These are phyloP conservation scores for Agroathelia rolfsii DNA, from an alignment of 1,284 basidiomycete species.

Conservation along the genomic window DNA sequence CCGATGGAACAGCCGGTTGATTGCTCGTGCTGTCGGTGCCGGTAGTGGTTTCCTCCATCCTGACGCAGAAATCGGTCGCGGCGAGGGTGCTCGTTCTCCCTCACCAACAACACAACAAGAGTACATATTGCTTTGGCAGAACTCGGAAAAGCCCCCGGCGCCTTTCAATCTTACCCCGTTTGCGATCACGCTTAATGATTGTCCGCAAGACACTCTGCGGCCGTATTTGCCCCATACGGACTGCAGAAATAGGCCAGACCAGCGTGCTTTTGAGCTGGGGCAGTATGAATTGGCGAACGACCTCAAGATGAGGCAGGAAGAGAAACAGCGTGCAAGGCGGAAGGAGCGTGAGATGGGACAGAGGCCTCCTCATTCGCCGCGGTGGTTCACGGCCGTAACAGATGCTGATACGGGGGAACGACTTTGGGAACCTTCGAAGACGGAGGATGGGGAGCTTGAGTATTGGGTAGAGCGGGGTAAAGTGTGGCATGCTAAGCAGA, in stretches of 20 bases:
- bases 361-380: constrained; percentile 64
- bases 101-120: constrained; percentile 44
- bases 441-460: constrained; percentile 48
- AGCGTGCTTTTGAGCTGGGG: constrained; percentile 92
- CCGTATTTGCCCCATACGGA: constrained; percentile 85
- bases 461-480: constrained; percentile 80
- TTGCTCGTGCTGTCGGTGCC: constrained; percentile 70
- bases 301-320: constrained; percentile 82
- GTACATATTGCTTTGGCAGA: constrained; percentile 86
- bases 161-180: constrained; percentile 96
- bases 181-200: constrained; percentile 85
- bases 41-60: constrained; percentile 64
- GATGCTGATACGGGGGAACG: constrained; percentile 83
- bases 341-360: constrained; percentile 71
- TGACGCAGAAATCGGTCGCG: constrained; percentile 50
- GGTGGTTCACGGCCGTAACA: constrained; percentile 73
- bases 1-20: constrained; percentile 91
- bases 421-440: constrained; percentile 67
- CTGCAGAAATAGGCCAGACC: constrained; percentile 88
- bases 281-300: constrained; percentile 85
- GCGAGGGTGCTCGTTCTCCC: constrained; percentile 36
- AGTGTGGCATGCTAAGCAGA: constrained; percentile 39
- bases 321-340: constrained; percentile 76
- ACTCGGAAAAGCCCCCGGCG: constrained; percentile 73
- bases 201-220: constrained; percentile 56